These are phyloP conservation scores for Penstemon barbatus DNA, from an alignment of 257 asterid genomes.

Conservation along the genomic window DNA sequence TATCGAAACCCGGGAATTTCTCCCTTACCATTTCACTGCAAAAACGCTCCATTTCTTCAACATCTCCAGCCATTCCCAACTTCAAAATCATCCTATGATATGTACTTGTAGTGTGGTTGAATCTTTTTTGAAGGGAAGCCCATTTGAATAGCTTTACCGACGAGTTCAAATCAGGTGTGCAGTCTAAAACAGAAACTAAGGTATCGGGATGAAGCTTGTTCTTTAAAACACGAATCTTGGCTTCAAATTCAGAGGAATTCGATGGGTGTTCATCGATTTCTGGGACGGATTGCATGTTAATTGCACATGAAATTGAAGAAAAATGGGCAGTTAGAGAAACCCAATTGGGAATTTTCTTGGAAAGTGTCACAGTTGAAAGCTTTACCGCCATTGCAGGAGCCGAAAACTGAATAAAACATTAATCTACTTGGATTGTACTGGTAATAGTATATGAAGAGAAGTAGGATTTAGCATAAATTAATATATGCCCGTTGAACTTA, in stretches of 20 bases:
- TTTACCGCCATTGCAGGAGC: conserved; percentile 62
- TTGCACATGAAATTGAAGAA: conserved; percentile 61
- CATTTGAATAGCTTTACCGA: conserved; percentile 70
- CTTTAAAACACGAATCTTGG: conserved; percentile 52
- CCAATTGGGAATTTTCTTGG: conserved; percentile 48
- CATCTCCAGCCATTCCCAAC: conserved; percentile 70
- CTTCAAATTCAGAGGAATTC: conserved; percentile 46
- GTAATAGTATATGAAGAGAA: too few relatives aligned
- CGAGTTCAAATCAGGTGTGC: conserved; percentile 67
- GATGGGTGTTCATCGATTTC: conserved; percentile 44
- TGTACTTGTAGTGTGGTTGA: conserved; percentile 58
- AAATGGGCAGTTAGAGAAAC: conserved; percentile 37
- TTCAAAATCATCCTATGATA: conserved; percentile 67
- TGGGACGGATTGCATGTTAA: conserved; percentile 31
- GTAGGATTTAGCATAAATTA: too few relatives aligned
- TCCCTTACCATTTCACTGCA: conserved; percentile 68
- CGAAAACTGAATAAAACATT: not conserved
- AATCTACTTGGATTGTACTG: not conserved
- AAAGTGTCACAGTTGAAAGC: conserved; percentile 42
- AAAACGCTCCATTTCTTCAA: conserved; percentile 71
- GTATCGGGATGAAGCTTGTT: conserved; percentile 59
- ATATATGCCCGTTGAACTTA: too few relatives aligned
- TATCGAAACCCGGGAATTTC: conserved; percentile 50
- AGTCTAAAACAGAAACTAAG: conserved; percentile 48
- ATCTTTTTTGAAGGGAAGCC: conserved; percentile 70